Base-by-base conservation (phyloP, 1,139 yeast species). In the Hansenula anomala region DNA sequence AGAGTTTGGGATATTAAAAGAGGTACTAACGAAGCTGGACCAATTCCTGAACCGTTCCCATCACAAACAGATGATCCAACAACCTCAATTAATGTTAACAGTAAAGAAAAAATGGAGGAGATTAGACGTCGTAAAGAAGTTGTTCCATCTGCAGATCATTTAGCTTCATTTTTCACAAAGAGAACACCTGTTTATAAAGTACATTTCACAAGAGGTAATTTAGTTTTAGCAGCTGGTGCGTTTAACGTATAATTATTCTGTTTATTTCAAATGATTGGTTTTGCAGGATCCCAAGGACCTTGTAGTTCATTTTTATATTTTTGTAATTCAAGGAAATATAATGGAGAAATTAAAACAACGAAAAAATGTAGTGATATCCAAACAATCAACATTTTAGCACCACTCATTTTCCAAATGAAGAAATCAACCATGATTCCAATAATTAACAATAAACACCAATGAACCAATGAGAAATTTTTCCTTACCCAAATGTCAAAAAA, bases 241-340 rank as follows among this genome's bases (percentile, higher is more conserved):
- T 87, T 82, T 50, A 59, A 20, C 9, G 22, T 20, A 20, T 6
- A 6, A 20, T 6, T 18, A 23, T 13, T 14, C 31, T 13, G 29
- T 20, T 28, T 29, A 38, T 58, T 55, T 23, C n/a, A n/a, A n/a
- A 70, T 58, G 13, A 66, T 59, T 1, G 96, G 96, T 52, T 74
- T 78, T 12, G 95, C 96, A 1, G 85, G 80, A 59, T 88, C 96
- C 96, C 96, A 88, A 0, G 96, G 96, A 0, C 96, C 96, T 60
- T 84, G 90, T 40, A 88, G 67, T 57, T 87, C 96, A 57, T 87
- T 86, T 59, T 88, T 88, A 56, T 87, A 87, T 60, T 78, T 75
- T 55, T 88, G 96, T 30, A 88, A 63, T 31, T 73, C 72, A 39
- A 86, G 61, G 49, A 86, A 80, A 63, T 87, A 82, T 32, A 73